Conservation (phyloP, 805 yeast genomes). For the Lachancea cidri region DNA sequence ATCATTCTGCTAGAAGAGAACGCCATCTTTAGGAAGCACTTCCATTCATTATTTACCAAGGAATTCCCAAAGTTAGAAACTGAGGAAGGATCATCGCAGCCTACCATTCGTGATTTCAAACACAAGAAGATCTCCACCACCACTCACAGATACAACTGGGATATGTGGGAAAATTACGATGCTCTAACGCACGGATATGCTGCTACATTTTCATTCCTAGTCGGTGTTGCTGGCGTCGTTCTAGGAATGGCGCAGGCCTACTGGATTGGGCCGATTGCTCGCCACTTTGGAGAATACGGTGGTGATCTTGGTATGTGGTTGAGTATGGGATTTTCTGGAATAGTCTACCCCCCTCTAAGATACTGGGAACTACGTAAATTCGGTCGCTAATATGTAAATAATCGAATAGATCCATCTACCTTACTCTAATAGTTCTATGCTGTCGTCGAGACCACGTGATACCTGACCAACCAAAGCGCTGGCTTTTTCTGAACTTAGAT, state of each 20-base stretch:
- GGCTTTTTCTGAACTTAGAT: constrained; percentile 1
- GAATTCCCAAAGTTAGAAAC: constrained; percentile 35
- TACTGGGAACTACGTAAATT: constrained; percentile 56
- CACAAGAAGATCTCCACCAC: constrained; percentile 1
- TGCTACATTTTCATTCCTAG: constrained; percentile 55
- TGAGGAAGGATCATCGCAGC: constrained; percentile 8
- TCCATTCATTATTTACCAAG: constrained; percentile 38
- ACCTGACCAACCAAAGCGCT: constrained; percentile 9
- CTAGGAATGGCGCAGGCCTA: constrained; percentile 86
- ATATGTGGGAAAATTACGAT: constrained; percentile 60
- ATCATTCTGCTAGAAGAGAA: constrained; percentile 70
- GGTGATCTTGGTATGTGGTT: constrained; percentile 85
- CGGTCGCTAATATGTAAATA: constrained; percentile 45
- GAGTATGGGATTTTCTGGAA: constrained; percentile 62
- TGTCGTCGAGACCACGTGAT: constrained; percentile 7
- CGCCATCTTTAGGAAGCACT: constrained; percentile 52
- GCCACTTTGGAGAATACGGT: constrained; percentile 55
- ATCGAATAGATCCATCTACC: too few species aligned
- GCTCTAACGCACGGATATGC: constrained; percentile 68
- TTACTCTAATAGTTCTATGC: too few species aligned
- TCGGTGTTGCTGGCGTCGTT: constrained; percentile 78
- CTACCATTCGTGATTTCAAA: constrained; percentile 6
- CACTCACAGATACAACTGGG: constrained; percentile 60
- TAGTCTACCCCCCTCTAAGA: constrained; percentile 60
- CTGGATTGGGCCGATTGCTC: constrained; percentile 73